Conservation (phyloP, 371 early-diverging fungal genomes). For the Apophysomyces sp. region DNA sequence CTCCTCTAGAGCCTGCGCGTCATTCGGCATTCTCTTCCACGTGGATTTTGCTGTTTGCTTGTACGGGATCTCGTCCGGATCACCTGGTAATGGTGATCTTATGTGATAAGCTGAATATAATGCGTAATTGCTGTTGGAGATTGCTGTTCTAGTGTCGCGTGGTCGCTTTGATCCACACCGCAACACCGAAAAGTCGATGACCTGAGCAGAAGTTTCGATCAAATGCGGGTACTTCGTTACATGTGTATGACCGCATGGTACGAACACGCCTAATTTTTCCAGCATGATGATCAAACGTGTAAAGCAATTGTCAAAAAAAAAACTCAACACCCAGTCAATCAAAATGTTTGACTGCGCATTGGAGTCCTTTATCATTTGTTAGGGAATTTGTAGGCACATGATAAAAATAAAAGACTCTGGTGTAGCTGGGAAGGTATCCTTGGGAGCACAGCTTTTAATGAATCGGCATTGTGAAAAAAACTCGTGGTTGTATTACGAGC, state of each 20-base stretch:
- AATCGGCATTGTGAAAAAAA: too few relatives aligned
- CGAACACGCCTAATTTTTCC: background rate
- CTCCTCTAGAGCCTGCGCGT: slow-evolving; percentile 12
- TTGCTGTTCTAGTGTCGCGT: background rate
- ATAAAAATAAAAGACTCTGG: too few relatives aligned
- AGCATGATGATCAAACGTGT: background rate
- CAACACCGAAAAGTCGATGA: background rate
- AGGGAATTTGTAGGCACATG: too few relatives aligned
- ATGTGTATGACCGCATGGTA: slow-evolving; percentile 22
- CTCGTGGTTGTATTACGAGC: too few relatives aligned
- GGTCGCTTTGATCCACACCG: background rate
- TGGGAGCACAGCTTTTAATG: too few relatives aligned
- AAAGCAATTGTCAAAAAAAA: too few relatives aligned
- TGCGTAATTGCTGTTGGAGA: background rate
- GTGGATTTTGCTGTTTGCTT: background rate
- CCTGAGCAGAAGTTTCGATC: slow-evolving; percentile 12
- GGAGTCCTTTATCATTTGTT: too few relatives aligned
- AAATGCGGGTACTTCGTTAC: slow-evolving; percentile 23
- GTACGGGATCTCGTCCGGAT: background rate
- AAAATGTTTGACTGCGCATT: too few relatives aligned
- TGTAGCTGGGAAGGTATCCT: too few relatives aligned
- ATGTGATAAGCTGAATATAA: background rate
- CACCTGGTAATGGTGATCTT: background rate
- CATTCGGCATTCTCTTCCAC: background rate
- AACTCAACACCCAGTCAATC: too few relatives aligned